Conservation (phyloP, 768 basidiomycete genomes). For the Gloeophyllum trabeum region DNA sequence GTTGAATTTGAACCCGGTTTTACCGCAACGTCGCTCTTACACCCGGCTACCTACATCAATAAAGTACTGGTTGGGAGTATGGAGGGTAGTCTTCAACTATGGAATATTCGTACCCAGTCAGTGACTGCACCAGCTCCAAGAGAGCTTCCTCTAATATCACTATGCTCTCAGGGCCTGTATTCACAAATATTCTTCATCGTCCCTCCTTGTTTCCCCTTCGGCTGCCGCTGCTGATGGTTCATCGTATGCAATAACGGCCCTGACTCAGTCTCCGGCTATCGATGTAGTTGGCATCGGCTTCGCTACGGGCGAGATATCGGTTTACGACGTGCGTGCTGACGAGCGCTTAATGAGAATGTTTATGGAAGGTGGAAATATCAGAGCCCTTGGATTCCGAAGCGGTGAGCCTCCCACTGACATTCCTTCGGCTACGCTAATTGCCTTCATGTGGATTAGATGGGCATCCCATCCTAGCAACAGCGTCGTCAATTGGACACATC, state of each 20-base stretch:
- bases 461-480: conserved; percentile 79
- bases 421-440: conserved; percentile 1
- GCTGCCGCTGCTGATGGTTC: conserved; percentile 17
- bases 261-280: conserved; percentile 89
- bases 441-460: conserved; percentile 42
- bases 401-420: conserved; percentile 33
- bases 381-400: conserved; percentile 74
- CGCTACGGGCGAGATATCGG: conserved; percentile 73
- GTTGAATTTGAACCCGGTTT: conserved; percentile 79
- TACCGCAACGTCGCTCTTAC: conserved; percentile 75
- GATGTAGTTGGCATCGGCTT: conserved; percentile 95
- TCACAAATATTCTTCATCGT: conserved; percentile 56
- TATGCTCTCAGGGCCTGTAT: conserved; percentile 54
- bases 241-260: conserved; percentile 64
- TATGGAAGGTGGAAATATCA: conserved; percentile 79
- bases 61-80: conserved; percentile 81
- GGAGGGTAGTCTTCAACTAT: conserved; percentile 80
- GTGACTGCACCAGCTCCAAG: conserved; percentile 13
- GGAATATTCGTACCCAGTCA: conserved; percentile 83
- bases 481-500: conserved; percentile 78
- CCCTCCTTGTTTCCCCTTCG: conserved; percentile 32
- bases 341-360: conserved; percentile 82
- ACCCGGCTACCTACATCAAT: conserved; percentile 95
- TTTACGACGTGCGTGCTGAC: conserved; percentile 86
- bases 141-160: conserved; percentile 1